phyloP scores from a whole-genome alignment of 768 basidiomycete genomes.

The Chlorophyllum brunneum region DNA sequence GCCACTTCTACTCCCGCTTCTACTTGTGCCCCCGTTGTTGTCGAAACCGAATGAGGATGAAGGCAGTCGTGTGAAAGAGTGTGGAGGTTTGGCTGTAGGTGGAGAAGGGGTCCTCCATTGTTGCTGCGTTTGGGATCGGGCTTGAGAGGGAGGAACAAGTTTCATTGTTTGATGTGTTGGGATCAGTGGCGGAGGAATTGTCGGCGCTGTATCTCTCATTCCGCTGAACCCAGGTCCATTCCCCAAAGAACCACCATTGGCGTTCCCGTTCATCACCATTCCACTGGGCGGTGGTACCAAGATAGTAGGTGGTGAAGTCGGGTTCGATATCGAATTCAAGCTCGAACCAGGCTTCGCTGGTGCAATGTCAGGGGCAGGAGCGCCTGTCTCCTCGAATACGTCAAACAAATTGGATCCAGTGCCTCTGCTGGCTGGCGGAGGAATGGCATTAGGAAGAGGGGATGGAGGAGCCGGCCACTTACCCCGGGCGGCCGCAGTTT shows the following conservation, averaged over 20 bases:
- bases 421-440: constrained; percentile 16
- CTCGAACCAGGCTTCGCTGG: background rate
- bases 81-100: background rate
- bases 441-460: constrained; percentile 22
- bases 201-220: constrained; percentile 14
- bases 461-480: constrained; percentile 38
- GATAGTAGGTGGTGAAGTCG: background rate
- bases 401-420: constrained; percentile 4
- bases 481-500: constrained; percentile 50
- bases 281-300: background rate
- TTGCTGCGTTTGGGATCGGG: constrained; percentile 12
- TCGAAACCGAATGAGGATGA: background rate
- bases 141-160: constrained; percentile 18
- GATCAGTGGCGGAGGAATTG: constrained; percentile 6
- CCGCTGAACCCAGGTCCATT: background rate
- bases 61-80: background rate
- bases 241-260: background rate
- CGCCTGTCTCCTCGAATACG: background rate
- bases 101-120: constrained; percentile 10
- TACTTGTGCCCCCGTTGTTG: background rate
- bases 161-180: background rate
- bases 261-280: background rate
- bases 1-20: background rate
- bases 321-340: background rate
- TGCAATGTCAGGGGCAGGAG: background rate